A percentile compares a stretch with the other conserved stretches of the same genome.
Evolutionary conservation across 257 asterid genomes (phyloP).

Genomic region (Schizonepeta tenuifolia): DNA sequence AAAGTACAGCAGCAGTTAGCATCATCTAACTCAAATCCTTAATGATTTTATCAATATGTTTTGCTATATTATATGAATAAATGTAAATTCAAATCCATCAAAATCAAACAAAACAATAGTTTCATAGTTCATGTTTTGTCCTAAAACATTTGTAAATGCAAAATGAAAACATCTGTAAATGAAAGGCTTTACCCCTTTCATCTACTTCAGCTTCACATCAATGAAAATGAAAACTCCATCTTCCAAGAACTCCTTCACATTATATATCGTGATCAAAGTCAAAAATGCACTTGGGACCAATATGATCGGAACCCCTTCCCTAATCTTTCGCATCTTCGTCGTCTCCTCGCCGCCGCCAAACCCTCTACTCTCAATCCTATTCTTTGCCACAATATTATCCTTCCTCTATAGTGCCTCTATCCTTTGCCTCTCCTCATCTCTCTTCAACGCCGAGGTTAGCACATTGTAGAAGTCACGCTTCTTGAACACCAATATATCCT

Average conservation of each 20-base stretch:
- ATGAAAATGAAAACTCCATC: slow-evolving; percentile 91
- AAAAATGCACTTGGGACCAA: slow-evolving; percentile 93
- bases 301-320: slow-evolving; percentile 96
- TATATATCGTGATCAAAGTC: slow-evolving; percentile 88
- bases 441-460: slow-evolving; percentile 64
- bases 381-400: slow-evolving; percentile 88
- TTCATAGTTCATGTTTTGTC: too few species aligned
- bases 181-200: slow-evolving; percentile 84
- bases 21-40: too few species aligned
- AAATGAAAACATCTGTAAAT: too few species aligned
- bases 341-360: slow-evolving; percentile 67
- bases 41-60: too few species aligned
- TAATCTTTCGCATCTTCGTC: slow-evolving; percentile 82
- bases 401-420: slow-evolving; percentile 83
- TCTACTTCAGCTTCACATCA: slow-evolving; percentile 85
- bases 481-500: slow-evolving; percentile 66
- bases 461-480: slow-evolving; percentile 77
- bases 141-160: too few species aligned
- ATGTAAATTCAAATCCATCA: too few species aligned
- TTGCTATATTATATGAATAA: too few species aligned
- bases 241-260: slow-evolving; percentile 96
- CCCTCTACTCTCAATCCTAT: slow-evolving; percentile 78
- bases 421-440: slow-evolving; percentile 88
- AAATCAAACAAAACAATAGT: too few species aligned
- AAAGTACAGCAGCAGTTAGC: too few species aligned